Conservation (phyloP, 2,329 filamentous ascomycete genomes). For the Cladophialophora exuberans region DNA sequence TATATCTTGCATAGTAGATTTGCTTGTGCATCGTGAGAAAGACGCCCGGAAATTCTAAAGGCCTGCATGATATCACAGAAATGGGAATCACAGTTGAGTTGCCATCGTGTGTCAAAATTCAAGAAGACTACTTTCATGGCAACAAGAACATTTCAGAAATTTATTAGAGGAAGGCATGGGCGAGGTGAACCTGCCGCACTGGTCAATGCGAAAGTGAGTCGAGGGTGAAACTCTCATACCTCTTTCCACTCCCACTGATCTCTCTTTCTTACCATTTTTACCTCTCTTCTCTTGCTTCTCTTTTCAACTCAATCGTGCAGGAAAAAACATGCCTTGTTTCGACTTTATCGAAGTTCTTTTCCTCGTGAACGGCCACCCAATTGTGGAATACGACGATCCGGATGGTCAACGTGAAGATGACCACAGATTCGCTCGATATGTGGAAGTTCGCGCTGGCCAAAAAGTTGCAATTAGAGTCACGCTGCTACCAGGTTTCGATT, state of each 20-base stretch:
- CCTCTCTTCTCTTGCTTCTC: background rate
- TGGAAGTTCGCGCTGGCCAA: constrained; percentile 15
- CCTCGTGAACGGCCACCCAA: constrained; percentile 14
- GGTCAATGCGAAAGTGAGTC: background rate
- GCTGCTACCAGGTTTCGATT: constrained; percentile 15
- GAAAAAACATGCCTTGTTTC: constrained; percentile 9
- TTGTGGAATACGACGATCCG: constrained; percentile 16
- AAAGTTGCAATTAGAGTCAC: constrained; percentile 2
- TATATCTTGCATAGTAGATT: too few species aligned
- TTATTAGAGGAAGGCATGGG: background rate
- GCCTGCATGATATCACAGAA: too few species aligned
- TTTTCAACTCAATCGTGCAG: background rate
- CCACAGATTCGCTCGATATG: constrained; percentile 6
- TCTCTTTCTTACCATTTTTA: background rate
- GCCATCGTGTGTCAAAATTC: too few species aligned
- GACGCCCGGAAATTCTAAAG: too few species aligned
- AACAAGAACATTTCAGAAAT: too few species aligned
- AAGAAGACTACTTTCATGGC: too few species aligned
- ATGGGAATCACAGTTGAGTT: too few species aligned
- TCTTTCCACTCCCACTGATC: too few species aligned
- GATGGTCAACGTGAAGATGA: background rate
- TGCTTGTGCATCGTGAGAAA: too few species aligned
- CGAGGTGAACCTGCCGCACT: too few species aligned
- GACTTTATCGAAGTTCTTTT: constrained; percentile 15
- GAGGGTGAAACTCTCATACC: too few species aligned